Conservation (phyloP, 129 eudicot genomes). For the Helichrysum umbraculigerum region DNA sequence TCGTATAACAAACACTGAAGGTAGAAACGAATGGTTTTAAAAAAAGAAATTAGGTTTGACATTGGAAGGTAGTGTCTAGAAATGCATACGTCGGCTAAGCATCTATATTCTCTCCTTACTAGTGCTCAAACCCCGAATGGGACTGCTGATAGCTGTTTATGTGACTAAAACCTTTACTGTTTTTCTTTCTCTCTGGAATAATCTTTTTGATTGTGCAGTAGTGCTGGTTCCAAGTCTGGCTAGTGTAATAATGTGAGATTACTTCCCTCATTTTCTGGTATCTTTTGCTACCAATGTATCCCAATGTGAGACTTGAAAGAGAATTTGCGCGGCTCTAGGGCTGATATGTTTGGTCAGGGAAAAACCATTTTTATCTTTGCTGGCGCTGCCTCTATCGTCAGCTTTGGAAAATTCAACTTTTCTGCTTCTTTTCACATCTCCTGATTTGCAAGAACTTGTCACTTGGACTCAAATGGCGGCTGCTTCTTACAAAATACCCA, state of each 20-base stretch:
- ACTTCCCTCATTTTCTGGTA: neutral
- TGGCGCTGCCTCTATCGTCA: neutral
- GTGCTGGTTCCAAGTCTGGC: neutral
- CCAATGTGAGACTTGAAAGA: neutral
- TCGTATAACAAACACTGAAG: neutral
- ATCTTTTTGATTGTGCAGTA: neutral
- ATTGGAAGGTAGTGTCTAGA: neutral
- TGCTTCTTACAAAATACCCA: neutral
- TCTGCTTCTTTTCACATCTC: neutral
- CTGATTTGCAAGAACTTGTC: neutral
- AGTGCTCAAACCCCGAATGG: neutral
- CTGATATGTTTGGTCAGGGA: slow-evolving; percentile 4
- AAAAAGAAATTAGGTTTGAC: neutral
- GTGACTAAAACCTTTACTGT: neutral
- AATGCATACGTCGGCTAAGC: neutral
- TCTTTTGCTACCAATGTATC: neutral
- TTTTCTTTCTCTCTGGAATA: neutral
- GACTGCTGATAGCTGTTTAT: neutral
- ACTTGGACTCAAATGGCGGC: slow-evolving; percentile 2
- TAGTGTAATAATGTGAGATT: neutral
- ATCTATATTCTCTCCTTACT: neutral
- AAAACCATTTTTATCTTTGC: neutral
- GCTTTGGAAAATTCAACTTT: neutral
- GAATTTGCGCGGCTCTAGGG: neutral
- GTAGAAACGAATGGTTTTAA: neutral